Percentiles rank a stretch among this genome's conserved stretches.
Evolutionary conservation across 352 stramenopile genomes (phyloP).

Genomic region (Globisporangium canariense): DNA sequence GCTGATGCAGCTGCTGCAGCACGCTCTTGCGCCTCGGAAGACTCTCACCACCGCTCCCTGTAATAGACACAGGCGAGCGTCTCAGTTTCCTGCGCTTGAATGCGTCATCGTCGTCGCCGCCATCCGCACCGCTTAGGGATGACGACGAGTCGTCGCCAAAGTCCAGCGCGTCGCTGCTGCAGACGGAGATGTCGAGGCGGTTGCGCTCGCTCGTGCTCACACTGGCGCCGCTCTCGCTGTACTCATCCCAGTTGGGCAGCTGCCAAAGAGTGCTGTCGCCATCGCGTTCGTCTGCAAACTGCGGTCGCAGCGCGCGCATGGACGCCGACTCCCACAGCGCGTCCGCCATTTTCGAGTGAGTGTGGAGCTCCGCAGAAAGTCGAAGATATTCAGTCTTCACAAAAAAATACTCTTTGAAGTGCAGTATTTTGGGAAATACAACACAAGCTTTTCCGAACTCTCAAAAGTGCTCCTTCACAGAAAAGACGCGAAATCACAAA

Average conservation of each 20-base stretch:
- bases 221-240: conserved; percentile 35
- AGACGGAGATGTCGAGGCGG: conserved; percentile 8
- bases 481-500: too few species aligned
- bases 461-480: too few species aligned
- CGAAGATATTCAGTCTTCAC: too few species aligned
- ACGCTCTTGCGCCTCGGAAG: conserved; percentile 9
- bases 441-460: too few species aligned
- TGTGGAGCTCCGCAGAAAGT: neutral
- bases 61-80: conserved; percentile 13
- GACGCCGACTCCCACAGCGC: conserved; percentile 6
- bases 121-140: neutral
- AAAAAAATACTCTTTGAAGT: too few species aligned
- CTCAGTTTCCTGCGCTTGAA: neutral
- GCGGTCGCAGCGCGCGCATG: conserved; percentile 16
- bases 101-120: neutral
- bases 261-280: conserved; percentile 23
- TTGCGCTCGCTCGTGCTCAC: neutral
- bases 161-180: conserved; percentile 6
- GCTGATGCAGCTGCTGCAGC: conserved; percentile 15
- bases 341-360: conserved; percentile 4
- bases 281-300: neutral
- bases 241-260: conserved; percentile 55
- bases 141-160: conserved; percentile 6
- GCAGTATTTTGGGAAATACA: too few species aligned
- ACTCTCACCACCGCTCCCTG: neutral